Conservation (phyloP, 169 alveolate genomes). For the Plasmodium adleri region DNA sequence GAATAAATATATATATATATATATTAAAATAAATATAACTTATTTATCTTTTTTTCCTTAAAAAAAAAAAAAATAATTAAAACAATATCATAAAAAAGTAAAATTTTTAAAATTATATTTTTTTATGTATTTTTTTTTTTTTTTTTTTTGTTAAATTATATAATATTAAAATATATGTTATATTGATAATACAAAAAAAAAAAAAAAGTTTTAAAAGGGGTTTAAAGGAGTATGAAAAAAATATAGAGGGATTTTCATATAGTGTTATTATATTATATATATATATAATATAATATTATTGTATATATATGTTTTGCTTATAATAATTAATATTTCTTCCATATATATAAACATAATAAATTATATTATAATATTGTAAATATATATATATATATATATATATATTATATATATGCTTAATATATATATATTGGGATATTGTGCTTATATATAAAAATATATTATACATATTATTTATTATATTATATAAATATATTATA, state of each 20-base stretch:
- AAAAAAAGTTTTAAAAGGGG: constrained; percentile 41
- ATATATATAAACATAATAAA: too few species aligned
- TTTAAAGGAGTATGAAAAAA: neutral
- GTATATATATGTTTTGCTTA: too few species aligned
- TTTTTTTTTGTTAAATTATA: too few species aligned
- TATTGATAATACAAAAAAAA: constrained; percentile 10
- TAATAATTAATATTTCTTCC: too few species aligned
- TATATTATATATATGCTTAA: neutral
- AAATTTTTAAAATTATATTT: neutral
- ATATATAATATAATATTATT: neutral
- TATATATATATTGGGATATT: too few species aligned
- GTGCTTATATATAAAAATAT: too few species aligned
- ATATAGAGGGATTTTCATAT: neutral
- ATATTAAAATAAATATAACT: too few species aligned
- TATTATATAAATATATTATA: too few species aligned
- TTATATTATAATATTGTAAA: neutral
- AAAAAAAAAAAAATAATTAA: neutral
- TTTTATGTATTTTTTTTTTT: constrained; percentile 9
- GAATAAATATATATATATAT: too few species aligned
- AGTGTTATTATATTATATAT: neutral
- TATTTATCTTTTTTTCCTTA: neutral
- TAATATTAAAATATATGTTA: too few species aligned
- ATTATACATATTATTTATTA: too few species aligned
- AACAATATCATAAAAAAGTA: neutral
- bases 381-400: neutral